Evolutionary conservation across 2,329 filamentous ascomycete genomes (phyloP), one percentile per base, ranked within the genome.

Genomic region (Aciculosporium take): DNA sequence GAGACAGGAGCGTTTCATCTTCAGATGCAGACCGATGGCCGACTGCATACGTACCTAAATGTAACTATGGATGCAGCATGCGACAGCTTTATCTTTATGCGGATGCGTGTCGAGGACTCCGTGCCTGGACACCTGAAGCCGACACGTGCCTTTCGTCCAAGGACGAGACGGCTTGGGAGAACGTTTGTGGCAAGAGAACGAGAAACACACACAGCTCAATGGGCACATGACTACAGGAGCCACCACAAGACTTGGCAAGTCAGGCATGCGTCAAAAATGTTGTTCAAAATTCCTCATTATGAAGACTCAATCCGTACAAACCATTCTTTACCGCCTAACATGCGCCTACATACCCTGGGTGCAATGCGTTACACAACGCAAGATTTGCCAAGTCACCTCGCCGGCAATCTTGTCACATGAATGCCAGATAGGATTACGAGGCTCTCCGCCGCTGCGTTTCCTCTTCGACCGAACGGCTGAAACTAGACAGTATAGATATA

Each of bases 391-490:
- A 39, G 21, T 38, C 18, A 18, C 15, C 25, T 45, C 23, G 33
- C 31, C 25, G 40, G 24, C 32, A 35, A 31, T 27, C 33, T 30
- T 33, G 31, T 25, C 41, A 29, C n/a, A 21, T 18, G 2, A 7
- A 31, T 41, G 41, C 41, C 43, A 38, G 31, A 31, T 37, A 38
- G 25, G 31, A 43, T 21, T 35, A 28, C 32, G 37, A 35, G 24
- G 13, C 40, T 46, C 47, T 55, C 52, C 51, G 51, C 47, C 50
- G 49, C 48, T 46, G 48, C 37, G 44, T 37, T 38, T 42, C 27
- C 38, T 45, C 51, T 42, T 42, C 41, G 41, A 49, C 37, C 41
- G 45, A 48, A 49, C 40, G 48, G 46, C 25, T 49, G 46, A 46
- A 45, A 45, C 41, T 48, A 48, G 40, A 45, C 23, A 40, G 40